These are phyloP conservation scores for Suillus cothurnatus DNA, from an alignment of 768 basidiomycete genomes.

Conservation along the genomic window DNA sequence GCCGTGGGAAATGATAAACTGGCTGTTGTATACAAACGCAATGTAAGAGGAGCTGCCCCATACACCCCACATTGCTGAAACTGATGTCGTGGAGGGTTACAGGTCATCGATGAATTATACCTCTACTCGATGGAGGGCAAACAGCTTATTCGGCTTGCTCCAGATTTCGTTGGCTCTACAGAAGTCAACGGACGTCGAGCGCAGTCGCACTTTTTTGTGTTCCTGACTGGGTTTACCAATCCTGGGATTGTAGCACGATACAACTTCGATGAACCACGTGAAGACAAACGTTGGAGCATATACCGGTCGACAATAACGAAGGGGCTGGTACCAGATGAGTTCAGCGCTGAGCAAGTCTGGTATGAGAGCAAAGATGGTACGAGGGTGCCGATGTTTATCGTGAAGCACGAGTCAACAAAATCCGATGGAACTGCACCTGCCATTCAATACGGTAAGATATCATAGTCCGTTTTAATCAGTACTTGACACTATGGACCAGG, in stretches of 20 bases:
- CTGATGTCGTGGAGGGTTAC: not conserved
- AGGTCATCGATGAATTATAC: constrained; percentile 84
- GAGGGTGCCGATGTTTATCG: constrained; percentile 83
- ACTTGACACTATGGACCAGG: constrained; percentile 38
- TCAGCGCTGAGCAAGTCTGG: constrained; percentile 77
- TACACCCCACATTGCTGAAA: not conserved
- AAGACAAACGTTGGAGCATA: constrained; percentile 58
- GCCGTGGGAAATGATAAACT: constrained; percentile 59
- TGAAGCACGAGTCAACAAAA: constrained; percentile 68
- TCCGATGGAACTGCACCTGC: constrained; percentile 77
- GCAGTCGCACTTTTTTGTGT: constrained; percentile 64
- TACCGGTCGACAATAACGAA: constrained; percentile 59
- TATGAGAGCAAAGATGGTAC: constrained; percentile 80
- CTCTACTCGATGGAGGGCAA: constrained; percentile 60
- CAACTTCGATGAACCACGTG: constrained; percentile 46
- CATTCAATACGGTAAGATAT: constrained; percentile 66
- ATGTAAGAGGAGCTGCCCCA: constrained; percentile 46
- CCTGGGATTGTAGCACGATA: constrained; percentile 69
- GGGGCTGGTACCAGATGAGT: constrained; percentile 67
- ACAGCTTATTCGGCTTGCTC: constrained; percentile 55
- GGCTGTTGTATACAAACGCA: constrained; percentile 66
- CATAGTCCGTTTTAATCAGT: not conserved
- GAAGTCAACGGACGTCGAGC: constrained; percentile 52
- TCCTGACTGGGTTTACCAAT: constrained; percentile 67
- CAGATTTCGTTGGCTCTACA: constrained; percentile 69